Percentiles rank a stretch among this genome's conserved stretches.
Evolutionary conservation across 192 early-diverging fungal species (phyloP).

Genomic region (Podila minutissima): DNA sequence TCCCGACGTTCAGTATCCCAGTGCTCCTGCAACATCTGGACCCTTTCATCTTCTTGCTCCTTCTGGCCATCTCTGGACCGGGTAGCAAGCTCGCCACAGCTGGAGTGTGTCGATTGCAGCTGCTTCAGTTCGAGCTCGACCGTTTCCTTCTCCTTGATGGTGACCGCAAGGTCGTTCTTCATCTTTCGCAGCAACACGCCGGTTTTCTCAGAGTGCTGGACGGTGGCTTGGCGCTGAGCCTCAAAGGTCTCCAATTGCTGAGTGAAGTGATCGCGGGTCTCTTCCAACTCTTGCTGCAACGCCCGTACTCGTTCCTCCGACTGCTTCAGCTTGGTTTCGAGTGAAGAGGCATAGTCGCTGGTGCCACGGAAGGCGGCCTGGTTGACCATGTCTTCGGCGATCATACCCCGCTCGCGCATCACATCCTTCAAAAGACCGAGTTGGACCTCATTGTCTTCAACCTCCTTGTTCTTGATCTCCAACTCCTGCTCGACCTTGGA

Average conservation of each 20-base stretch:
- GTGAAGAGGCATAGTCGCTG: constrained; percentile 23
- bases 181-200: constrained; percentile 24
- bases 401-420: constrained; percentile 58
- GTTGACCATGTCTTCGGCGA: constrained; percentile 46
- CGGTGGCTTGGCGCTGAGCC: constrained; percentile 31
- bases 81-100: constrained; percentile 7
- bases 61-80: neutral
- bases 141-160: constrained; percentile 28
- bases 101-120: constrained; percentile 15
- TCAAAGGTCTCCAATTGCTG: constrained; percentile 33
- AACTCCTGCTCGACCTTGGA: constrained; percentile 51
- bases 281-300: constrained; percentile 32
- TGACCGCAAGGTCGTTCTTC: constrained; percentile 33
- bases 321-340: constrained; percentile 26
- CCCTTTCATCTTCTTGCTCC: neutral
- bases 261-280: constrained; percentile 18
- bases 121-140: constrained; percentile 6
- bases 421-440: constrained; percentile 60
- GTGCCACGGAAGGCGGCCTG: constrained; percentile 26
- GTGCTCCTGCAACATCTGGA: constrained; percentile 5
- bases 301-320: constrained; percentile 19
- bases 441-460: constrained; percentile 65
- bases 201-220: constrained; percentile 45
- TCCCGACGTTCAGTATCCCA: constrained; percentile 26
- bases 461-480: constrained; percentile 48